phyloP scores from a whole-genome alignment of 1,284 basidiomycete species.

The Sutorius eximius region DNA sequence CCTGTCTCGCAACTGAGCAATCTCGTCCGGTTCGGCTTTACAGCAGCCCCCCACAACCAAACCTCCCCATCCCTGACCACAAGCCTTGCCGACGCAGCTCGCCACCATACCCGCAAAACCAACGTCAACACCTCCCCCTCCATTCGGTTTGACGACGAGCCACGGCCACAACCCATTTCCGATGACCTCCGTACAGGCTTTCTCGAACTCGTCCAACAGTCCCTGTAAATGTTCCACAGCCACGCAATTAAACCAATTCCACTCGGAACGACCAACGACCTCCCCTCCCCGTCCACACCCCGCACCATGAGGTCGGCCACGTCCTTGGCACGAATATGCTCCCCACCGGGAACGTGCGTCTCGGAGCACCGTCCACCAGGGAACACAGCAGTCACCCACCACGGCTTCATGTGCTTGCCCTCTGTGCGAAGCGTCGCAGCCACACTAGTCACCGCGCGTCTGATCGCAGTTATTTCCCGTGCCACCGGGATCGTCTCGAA shows the following conservation, averaged over 20 bases:
- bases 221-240: conserved; percentile 38
- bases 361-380: conserved; percentile 56
- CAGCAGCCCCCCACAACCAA: conserved; percentile 76
- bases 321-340: conserved; percentile 32
- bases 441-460: conserved; percentile 44
- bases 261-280: conserved; percentile 36
- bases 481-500: conserved; percentile 80
- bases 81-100: conserved; percentile 27
- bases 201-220: conserved; percentile 38
- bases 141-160: conserved; percentile 76
- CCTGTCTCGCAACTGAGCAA: conserved; percentile 36
- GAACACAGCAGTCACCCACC: conserved; percentile 79
- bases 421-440: conserved; percentile 5
- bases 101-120: conserved; percentile 49
- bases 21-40: conserved; percentile 57
- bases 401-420: conserved; percentile 54
- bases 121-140: conserved; percentile 46
- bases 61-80: conserved; percentile 47
- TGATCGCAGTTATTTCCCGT: conserved; percentile 65
- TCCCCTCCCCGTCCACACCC: conserved; percentile 18
- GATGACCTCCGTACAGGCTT: conserved; percentile 19
- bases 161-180: conserved; percentile 38
- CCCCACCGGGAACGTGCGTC: conserved; percentile 29
- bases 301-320: conserved; percentile 40
- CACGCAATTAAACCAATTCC: conserved; percentile 77